Evolutionary conservation across 148 eudicot species (phyloP), one percentile per base, ranked within the genome.

Genomic region (Amaranthus hypochondriacus): DNA sequence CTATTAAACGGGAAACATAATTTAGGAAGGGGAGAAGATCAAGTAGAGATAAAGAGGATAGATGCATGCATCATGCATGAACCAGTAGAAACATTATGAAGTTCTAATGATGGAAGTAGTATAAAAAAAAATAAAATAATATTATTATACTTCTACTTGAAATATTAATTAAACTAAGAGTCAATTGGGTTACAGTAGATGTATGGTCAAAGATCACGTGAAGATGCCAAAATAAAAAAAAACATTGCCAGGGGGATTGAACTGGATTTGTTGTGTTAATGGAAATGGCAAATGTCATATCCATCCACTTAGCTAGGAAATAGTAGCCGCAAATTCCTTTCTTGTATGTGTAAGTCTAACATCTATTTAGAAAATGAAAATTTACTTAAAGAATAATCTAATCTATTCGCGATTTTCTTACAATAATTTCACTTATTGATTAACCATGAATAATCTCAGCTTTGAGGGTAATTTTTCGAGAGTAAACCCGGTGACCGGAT

Each of bases 161-260:
- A 55, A 28, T 60, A 60, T 60, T 7, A 39, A 13, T 48, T 4
- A 57, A 75, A 48, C 68, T 18, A 28, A 13, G 0, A 66, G 50
- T 9, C 44, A 18, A 66, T 15, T 14, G 60, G 11, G n/a, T 28
- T 12, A 49, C 13, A 62, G 50, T 6, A n/a, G 4, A 15, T 6
- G 58, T 15, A 28, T 48, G 75, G 75, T 70, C 78, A 80, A 80
- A 65, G 68, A 66, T 71, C 82, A 80, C 82, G 79, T 80, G 79
- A 79, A 68, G 73, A 69, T 73, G 77, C 68, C 74, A 1, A 74
- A 65, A 44, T 60, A 60, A 47, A 66, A 78, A 51, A 47, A 66
- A 78, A 51, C 66, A 73, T 8, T 48, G 68, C 42, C 70, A 74
- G 62, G 75, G 44, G 72, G 72, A 54, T 50, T 46, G 73, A 76